Base-by-base conservation (phyloP, 2,329 filamentous ascomycete genomes). In the Didymella pinodella region DNA sequence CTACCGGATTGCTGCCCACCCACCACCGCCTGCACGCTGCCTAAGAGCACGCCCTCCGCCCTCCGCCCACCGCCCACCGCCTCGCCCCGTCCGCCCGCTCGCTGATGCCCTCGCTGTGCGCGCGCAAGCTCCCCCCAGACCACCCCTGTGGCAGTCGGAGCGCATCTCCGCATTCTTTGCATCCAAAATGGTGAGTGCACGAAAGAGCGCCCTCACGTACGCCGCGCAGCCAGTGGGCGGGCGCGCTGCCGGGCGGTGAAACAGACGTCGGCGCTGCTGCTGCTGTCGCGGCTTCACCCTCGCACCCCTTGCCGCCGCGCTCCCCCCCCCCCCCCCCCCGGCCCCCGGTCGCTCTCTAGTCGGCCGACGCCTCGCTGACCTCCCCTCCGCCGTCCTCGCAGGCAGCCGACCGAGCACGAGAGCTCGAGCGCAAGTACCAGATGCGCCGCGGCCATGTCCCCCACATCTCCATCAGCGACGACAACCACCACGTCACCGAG, bases 401-500 rank as follows among this genome's bases (percentile, higher is more conserved):
- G 77, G 70, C 75, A 60, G 72, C 76, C 58, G 69, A 77, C 47
- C 73, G 80, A 67, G 80, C 80, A 55, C 74, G 71, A 54, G 79
- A 82, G 69, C 77, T 82, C 56, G 80, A 82, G 66, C 75, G 77
- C 41, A 59, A 75, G 72, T 84, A 84, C 77, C 78, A 83, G 67
- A 77, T 80, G 68, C 80, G 83, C 63, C 81, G 84, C 71, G 84
- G 85, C 66, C 86, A 88, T 79, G 80, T 79, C 66, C 82, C 86
- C 62, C 84, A 88, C 67, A 80, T 88, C 62, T 88, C 86, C 68
- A 89, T 96, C 76, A 95, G 91, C 77, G 93, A 97, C 79, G 90
- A 93, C 61, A 92, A 86, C 79, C 92, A 97, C 80, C 93, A 97
- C 85, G 92, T 97, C 75, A 97, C 93, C 56, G 93, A 97, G 78